Evolutionary conservation across 176 grass and related monocot genomes (phyloP).

Genomic region (Raddia guianensis): DNA sequence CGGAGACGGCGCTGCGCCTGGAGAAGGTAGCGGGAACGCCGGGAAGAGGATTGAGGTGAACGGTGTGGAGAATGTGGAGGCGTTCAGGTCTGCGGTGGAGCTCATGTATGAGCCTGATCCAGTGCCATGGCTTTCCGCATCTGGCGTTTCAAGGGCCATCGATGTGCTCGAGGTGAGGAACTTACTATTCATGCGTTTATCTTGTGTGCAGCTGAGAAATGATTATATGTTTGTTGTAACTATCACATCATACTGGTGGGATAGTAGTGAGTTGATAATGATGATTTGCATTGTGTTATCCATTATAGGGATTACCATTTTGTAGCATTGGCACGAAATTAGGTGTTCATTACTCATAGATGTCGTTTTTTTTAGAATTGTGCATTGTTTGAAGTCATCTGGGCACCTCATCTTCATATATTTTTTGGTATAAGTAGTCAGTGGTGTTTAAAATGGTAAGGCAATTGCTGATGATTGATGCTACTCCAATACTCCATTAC

Average conservation of each 20-base stretch:
- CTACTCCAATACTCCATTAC: not conserved
- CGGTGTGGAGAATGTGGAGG: slow-evolving; percentile 67
- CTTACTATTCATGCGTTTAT: not conserved
- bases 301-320: not conserved
- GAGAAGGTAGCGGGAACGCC: not conserved
- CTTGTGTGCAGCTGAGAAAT: not conserved
- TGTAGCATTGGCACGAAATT: not conserved
- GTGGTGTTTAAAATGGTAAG: not conserved
- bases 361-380: not conserved
- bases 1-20: not conserved
- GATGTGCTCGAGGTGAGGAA: slow-evolving; percentile 68
- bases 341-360: not conserved
- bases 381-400: not conserved
- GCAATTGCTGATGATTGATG: not conserved
- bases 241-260: not conserved
- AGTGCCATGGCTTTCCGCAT: slow-evolving; percentile 39
- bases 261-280: not conserved
- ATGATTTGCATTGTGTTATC: not conserved
- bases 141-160: slow-evolving; percentile 53
- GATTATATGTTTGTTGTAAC: not conserved
- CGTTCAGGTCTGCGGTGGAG: slow-evolving; percentile 52
- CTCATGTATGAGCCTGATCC: slow-evolving; percentile 58
- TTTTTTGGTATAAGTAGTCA: not conserved
- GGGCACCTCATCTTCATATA: not conserved
- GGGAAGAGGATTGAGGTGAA: slow-evolving; percentile 49